A percentile compares a stretch with the other conserved stretches of the same genome.
These are phyloP conservation scores for Linum tenue DNA, from an alignment of 345 rosid genomes.

Conservation along the genomic window DNA sequence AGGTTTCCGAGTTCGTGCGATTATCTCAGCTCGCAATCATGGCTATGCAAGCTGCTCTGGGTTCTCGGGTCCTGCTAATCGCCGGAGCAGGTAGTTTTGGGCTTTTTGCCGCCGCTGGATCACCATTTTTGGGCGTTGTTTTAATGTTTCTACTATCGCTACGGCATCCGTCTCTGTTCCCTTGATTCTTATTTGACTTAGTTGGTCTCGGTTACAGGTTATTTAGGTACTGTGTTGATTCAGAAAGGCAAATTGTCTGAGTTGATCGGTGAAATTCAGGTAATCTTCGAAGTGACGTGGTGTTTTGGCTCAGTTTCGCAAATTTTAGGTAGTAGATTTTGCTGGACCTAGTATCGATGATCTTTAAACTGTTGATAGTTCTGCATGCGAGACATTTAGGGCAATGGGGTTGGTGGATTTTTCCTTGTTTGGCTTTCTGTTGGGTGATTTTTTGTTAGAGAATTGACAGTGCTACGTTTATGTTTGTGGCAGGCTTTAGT, in stretches of 20 bases:
- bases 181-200: not conserved
- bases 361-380: not conserved
- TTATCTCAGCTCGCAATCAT: constrained; percentile 21
- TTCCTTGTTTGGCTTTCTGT: not conserved
- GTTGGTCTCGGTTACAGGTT: constrained; percentile 31
- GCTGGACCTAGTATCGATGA: not conserved
- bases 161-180: not conserved
- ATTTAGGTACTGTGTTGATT: constrained; percentile 61
- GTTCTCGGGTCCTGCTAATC: constrained; percentile 60
- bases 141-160: not conserved
- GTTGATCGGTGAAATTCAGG: constrained; percentile 69
- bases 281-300: constrained; percentile 9
- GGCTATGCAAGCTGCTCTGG: constrained; percentile 75
- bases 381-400: not conserved
- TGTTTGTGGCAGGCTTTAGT: constrained; percentile 39
- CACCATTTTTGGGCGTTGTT: not conserved
- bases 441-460: not conserved
- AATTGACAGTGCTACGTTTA: not conserved
- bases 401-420: not conserved
- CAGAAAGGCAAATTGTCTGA: constrained; percentile 82
- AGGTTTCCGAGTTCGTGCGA: not conserved
- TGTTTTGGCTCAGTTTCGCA: not conserved
- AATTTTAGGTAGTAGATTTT: too few relatives aligned
- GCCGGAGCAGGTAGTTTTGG: constrained; percentile 82
- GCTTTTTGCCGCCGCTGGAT: not conserved